phyloP scores from a whole-genome alignment of 306 rosid species.

The Dalbergia oliveri region DNA sequence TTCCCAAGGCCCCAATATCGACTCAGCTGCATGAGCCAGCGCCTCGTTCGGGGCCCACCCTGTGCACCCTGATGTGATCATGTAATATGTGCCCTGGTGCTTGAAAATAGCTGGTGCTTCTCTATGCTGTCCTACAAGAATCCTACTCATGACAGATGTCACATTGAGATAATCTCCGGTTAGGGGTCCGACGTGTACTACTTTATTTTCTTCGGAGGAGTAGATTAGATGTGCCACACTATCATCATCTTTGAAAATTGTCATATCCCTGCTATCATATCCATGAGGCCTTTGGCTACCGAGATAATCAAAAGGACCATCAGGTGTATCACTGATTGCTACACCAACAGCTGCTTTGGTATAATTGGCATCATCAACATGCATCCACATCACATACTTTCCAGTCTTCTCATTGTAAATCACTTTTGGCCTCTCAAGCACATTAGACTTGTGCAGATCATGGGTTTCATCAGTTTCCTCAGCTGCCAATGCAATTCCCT shows the following conservation, averaged over 20 bases:
- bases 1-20: conserved; percentile 94
- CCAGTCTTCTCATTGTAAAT: conserved; percentile 78
- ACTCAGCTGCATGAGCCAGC: conserved; percentile 81
- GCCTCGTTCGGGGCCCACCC: conserved; percentile 99
- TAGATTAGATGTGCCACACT: conserved; percentile 79
- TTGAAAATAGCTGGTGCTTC: conserved; percentile 97
- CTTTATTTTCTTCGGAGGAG: conserved; percentile 91
- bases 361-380: conserved; percentile 86
- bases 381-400: conserved; percentile 98
- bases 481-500: conserved; percentile 84
- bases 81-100: conserved; percentile 84
- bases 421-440: conserved; percentile 97
- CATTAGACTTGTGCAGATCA: conserved; percentile 85
- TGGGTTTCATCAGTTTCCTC: conserved; percentile 76
- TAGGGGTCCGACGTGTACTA: conserved; percentile 81
- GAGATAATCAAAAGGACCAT: conserved; percentile 84
- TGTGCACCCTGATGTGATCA: conserved; percentile 95
- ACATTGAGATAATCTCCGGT: conserved; percentile 79
- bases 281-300: conserved; percentile 89
- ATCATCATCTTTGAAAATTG: conserved; percentile 89
- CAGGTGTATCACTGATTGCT: conserved; percentile 78
- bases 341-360: conserved; percentile 87
- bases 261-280: conserved; percentile 90
- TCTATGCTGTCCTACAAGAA: conserved; percentile 85
- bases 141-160: conserved; percentile 60